Base-by-base conservation (phyloP, 768 basidiomycete species). In the Asterophora parasitica region DNA sequence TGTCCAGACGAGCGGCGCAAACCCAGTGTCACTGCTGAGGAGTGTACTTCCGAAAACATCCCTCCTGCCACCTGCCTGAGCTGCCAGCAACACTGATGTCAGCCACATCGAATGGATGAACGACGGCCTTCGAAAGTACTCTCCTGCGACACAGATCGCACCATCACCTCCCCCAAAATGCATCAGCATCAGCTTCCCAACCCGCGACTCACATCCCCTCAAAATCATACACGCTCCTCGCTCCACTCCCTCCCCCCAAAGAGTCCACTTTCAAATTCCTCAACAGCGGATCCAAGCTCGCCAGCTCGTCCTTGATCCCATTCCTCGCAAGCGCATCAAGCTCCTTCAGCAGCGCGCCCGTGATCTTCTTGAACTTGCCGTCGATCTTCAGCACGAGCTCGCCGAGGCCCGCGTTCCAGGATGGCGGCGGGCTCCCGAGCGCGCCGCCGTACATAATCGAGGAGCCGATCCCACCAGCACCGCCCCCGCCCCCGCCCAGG, bases 331-430 rank as follows among this genome's bases (percentile, higher is more conserved):
- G 80, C 33, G 77, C 73, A 65, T 94, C 92, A 17, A 95, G 77
- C 54, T 94, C 92, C 64, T 92, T 92, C 48, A 92, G 66, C 8
- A 95, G 68, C 34, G 67, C 69, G 15, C 80, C 76, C n/a, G 83
- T 86, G 53, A 93, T 82, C 83, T 92, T 94, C 92, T 92, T 94
- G 57, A 95, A 77, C 65, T 88, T 88, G 27, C 74, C 72, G 61
- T 95, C 92, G 35, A 91, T 81, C 66, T 92, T 92, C 34, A 83
- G 55, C 8, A 93, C 75, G 62, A 81, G 77, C 43, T 94, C 92
- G 5, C 79, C 82, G n/a, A 82, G 61, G 7, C 70, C 64, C 7
- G 77, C 67, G 11, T 76, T 81, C 85, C 83, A 88, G 44, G 68
- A 60, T 4, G 75, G 67, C 12, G 82, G 81, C 0, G 81, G 78